These are phyloP conservation scores for Juncus inflexus DNA, from an alignment of 176 grass and related monocot genomes.

Conservation along the genomic window DNA sequence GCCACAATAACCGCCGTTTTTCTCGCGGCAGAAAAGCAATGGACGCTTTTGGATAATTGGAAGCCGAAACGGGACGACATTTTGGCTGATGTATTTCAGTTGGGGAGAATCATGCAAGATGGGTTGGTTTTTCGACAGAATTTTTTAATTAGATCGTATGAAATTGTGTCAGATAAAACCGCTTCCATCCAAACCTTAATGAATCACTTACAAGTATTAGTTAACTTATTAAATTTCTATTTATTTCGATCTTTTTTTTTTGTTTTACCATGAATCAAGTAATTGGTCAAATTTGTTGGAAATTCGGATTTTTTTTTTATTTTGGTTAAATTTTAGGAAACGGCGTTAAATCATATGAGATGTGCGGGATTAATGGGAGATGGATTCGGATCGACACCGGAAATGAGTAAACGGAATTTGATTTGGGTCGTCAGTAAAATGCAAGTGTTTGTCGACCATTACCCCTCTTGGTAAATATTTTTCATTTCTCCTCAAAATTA, in stretches of 20 bases:
- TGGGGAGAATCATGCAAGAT: constrained; percentile 68
- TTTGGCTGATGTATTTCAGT: constrained; percentile 71
- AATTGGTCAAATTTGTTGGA: too few species aligned
- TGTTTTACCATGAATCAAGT: too few species aligned
- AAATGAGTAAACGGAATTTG: constrained; percentile 92
- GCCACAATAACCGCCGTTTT: constrained; percentile 89
- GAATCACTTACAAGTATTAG: constrained; percentile 87
- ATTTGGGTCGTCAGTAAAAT: constrained; percentile 99
- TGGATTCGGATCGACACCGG: constrained; percentile 89
- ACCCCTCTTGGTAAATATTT: constrained; percentile 81
- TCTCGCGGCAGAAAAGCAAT: constrained; percentile 88
- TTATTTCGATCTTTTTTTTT: neutral
- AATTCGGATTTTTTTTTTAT: neutral
- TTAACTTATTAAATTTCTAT: neutral
- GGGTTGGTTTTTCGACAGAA: constrained; percentile 86
- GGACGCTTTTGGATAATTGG: constrained; percentile 73
- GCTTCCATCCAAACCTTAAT: constrained; percentile 90
- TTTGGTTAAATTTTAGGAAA: constrained; percentile 16
- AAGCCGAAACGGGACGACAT: constrained; percentile 86
- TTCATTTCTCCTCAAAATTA: neutral
- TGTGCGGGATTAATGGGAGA: constrained; percentile 69
- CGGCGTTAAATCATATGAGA: constrained; percentile 91
- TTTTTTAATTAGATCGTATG: constrained; percentile 89
- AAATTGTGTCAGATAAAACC: constrained; percentile 75
- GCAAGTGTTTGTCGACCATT: constrained; percentile 67